phyloP scores from a whole-genome alignment of 1,284 basidiomycete genomes.

The Papiliotrema laurentii region DNA sequence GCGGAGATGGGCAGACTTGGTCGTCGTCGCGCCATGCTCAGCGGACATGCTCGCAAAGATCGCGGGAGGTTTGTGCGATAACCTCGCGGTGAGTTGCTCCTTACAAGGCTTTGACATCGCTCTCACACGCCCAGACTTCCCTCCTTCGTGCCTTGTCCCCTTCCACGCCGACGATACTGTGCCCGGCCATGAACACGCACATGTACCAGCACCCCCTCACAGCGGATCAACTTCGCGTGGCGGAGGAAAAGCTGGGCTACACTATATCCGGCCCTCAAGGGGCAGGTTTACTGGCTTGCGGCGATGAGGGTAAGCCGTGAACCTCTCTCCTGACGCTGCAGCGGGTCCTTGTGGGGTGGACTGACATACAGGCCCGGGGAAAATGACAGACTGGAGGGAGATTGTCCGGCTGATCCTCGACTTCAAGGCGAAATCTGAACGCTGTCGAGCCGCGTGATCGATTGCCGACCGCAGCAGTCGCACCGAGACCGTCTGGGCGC shows the following conservation, averaged over 20 bases:
- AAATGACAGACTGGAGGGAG: constrained; percentile 83
- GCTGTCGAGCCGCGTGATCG: not conserved
- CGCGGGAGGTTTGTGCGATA: constrained; percentile 81
- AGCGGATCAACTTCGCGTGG: constrained; percentile 65
- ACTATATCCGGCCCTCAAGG: constrained; percentile 67
- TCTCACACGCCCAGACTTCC: constrained; percentile 62
- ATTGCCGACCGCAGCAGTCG: not conserved
- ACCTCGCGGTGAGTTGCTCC: constrained; percentile 63
- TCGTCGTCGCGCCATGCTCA: constrained; percentile 89
- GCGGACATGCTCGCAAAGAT: constrained; percentile 95
- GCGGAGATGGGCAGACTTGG: constrained; percentile 90
- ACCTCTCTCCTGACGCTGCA: not conserved
- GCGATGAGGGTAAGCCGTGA: constrained; percentile 68
- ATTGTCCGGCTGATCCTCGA: constrained; percentile 40
- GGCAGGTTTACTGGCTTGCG: constrained; percentile 67
- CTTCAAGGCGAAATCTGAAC: constrained; percentile 14
- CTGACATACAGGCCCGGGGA: constrained; percentile 63
- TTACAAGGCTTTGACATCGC: not conserved
- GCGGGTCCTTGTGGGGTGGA: not conserved
- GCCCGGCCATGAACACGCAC: constrained; percentile 97
- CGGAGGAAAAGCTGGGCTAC: constrained; percentile 71
- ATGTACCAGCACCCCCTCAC: constrained; percentile 98
- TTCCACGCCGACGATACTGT: constrained; percentile 76
- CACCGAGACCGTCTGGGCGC: not conserved
- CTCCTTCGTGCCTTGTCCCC: constrained; percentile 80